Conservation (phyloP, 371 early-diverging fungal genomes). For the Zancudomyces culisetae region DNA sequence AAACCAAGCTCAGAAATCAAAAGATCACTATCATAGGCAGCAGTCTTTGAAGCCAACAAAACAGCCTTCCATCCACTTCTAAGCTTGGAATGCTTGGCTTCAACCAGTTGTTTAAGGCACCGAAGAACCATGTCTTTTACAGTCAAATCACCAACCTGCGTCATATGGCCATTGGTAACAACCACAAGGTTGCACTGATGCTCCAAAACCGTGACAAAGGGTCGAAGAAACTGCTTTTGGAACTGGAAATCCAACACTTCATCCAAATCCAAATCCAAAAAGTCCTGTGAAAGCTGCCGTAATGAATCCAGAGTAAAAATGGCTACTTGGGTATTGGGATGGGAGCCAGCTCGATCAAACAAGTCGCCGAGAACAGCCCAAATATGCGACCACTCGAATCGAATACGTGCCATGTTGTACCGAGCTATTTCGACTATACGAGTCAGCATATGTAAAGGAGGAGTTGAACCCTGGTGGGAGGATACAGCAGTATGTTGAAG, state of each 20-base stretch:
- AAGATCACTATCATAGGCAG: slow-evolving; percentile 51
- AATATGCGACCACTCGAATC: slow-evolving; percentile 88
- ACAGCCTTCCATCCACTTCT: slow-evolving; percentile 84
- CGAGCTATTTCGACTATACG: slow-evolving; percentile 84
- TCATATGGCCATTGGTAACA: slow-evolving; percentile 4
- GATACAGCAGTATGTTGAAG: slow-evolving; percentile 9
- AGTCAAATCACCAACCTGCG: slow-evolving; percentile 24
- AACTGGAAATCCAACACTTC: slow-evolving; percentile 88
- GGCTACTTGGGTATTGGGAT: slow-evolving; percentile 65
- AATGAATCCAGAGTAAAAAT: slow-evolving; percentile 84
- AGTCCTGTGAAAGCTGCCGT: slow-evolving; percentile 83
- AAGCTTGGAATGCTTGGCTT: slow-evolving; percentile 49
- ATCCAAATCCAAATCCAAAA: slow-evolving; percentile 69
- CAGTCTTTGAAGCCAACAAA: slow-evolving; percentile 55
- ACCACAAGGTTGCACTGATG: slow-evolving; percentile 2
- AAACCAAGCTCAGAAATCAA: slow-evolving; percentile 23
- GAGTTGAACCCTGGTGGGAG: slow-evolving; percentile 8
- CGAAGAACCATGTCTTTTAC: slow-evolving; percentile 86
- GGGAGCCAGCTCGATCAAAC: slow-evolving; percentile 80
- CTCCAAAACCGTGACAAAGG: slow-evolving; percentile 72
- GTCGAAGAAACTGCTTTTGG: slow-evolving; percentile 84
- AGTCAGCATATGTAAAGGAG: slow-evolving; percentile 76
- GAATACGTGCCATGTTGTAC: slow-evolving; percentile 94
- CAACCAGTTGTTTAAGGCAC: slow-evolving; percentile 76
- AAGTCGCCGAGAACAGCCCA: slow-evolving; percentile 84